Evolutionary conservation across 2,329 filamentous ascomycete genomes (phyloP), one percentile per base, ranked within the genome.

Genomic region (Gnomoniopsis sp.): DNA sequence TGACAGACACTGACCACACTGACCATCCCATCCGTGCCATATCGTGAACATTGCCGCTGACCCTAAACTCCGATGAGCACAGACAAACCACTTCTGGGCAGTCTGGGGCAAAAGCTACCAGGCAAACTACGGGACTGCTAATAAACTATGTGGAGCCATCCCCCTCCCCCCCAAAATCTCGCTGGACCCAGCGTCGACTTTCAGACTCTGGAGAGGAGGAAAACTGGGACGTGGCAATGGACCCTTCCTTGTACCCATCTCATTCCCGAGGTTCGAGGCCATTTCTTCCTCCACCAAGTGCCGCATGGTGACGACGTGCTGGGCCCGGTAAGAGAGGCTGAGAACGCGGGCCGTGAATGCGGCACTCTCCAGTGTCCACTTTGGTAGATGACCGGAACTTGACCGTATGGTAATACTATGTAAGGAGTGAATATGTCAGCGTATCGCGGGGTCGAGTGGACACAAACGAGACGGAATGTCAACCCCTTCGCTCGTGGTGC

Each of bases 221-320:
- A 43, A 46, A 46, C 46, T 58, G 56, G 51, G 46, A 55, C 38
- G 36, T 23, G 36, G 43, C 41, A 34, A 53, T 33, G 53, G 53
- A 33, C 21, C 21, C 26, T 17, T 22, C 49, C 26, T 30, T 38
- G 44, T 26, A 38, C 33, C 50, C 44, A 54, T 34, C 43, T 43
- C 43, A 41, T 30, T 46, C 56, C 50, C 56, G 56, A 53, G 46
- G 23, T 41, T 23, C 50, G 43, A 43, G 41, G 50, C 30, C 19
- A 26, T 34, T 58, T n/a, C 15, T n/a, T 50, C 50, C 50, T 55
- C 50, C 51, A 55, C 46, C 4, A 8, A 6, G 8, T 11, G 14
- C 22, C 19, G 34, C 8, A 22, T 3, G 8, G 30, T 38, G 30
- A 36, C 21, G 30, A 10, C 17, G n/a, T 14, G n/a, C 30, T 19